These are phyloP conservation scores for Fusarium marasasianum DNA, from an alignment of 2,329 filamentous ascomycete species.

Conservation along the genomic window DNA sequence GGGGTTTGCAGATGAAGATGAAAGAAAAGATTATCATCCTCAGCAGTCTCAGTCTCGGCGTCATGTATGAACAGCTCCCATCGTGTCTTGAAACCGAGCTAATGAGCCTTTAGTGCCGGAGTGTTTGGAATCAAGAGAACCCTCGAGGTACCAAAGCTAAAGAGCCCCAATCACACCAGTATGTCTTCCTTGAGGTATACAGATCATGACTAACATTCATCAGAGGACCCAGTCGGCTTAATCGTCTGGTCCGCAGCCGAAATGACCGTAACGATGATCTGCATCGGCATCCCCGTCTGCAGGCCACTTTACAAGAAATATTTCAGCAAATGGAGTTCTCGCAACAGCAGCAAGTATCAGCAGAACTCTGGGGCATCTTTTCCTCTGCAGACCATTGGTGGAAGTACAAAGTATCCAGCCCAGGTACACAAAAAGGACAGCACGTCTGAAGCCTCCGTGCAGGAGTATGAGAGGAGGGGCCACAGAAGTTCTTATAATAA, in stretches of 20 bases:
- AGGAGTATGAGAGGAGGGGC: constrained; percentile 16
- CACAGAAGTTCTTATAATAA: constrained; percentile 1
- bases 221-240: constrained; percentile 49
- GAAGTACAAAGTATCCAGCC: constrained; percentile 4
- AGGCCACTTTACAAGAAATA: constrained; percentile 48
- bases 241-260: constrained; percentile 53
- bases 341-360: constrained; percentile 37
- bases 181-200: neutral
- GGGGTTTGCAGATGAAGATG: constrained; percentile 55
- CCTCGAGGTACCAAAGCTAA: constrained; percentile 43
- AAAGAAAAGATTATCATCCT: constrained; percentile 57
- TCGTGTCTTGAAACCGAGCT: neutral
- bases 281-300: constrained; percentile 52
- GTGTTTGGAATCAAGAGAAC: constrained; percentile 44
- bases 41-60: constrained; percentile 53
- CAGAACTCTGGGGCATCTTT: constrained; percentile 21
- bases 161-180: constrained; percentile 37
- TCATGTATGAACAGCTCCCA: constrained; percentile 46
- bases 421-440: neutral
- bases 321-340: constrained; percentile 31
- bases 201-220: neutral
- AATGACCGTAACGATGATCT: constrained; percentile 51
- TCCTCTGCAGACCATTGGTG: constrained; percentile 28
- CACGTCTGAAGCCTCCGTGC: neutral
- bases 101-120: constrained; percentile 32